Conservation (phyloP, 2,329 filamentous ascomycete species). For the Dichotomopilus funicola region DNA sequence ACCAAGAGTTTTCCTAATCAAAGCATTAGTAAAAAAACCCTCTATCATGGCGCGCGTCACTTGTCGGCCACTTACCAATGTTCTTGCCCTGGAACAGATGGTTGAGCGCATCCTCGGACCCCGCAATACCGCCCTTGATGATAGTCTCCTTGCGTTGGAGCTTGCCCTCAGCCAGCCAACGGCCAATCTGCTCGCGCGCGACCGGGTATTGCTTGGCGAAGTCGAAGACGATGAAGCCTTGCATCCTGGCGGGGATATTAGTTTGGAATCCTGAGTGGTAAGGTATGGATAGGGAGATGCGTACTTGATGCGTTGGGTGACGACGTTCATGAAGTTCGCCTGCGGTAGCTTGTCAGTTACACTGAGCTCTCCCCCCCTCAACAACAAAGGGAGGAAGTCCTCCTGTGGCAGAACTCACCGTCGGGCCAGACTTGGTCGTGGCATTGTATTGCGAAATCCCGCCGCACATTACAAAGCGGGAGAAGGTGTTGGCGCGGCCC, state of each 20-base stretch:
- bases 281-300: conserved; percentile 22
- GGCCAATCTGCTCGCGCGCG: conserved; percentile 54
- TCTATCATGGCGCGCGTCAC: neutral
- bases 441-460: conserved; percentile 64
- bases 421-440: conserved; percentile 48
- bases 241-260: conserved; percentile 35
- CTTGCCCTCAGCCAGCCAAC: conserved; percentile 67
- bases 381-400: neutral
- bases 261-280: conserved; percentile 20
- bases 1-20: conserved; percentile 22
- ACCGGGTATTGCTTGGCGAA: conserved; percentile 50
- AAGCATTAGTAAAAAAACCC: neutral
- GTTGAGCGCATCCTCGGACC: conserved; percentile 56
- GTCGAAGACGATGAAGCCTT: conserved; percentile 71
- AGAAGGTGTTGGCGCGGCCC: conserved; percentile 51
- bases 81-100: conserved; percentile 64
- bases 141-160: conserved; percentile 66
- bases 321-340: conserved; percentile 27
- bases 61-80: conserved; percentile 42
- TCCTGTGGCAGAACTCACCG: conserved; percentile 28
- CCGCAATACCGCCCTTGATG: conserved; percentile 59
- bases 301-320: conserved; percentile 42
- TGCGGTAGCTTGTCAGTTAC: conserved; percentile 14
- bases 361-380: neutral
- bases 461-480: conserved; percentile 67